Percentiles rank a stretch among this genome's conserved stretches.
Conservation (phyloP, 306 rosid species). For the Pterocarpus macrocarpus region DNA sequence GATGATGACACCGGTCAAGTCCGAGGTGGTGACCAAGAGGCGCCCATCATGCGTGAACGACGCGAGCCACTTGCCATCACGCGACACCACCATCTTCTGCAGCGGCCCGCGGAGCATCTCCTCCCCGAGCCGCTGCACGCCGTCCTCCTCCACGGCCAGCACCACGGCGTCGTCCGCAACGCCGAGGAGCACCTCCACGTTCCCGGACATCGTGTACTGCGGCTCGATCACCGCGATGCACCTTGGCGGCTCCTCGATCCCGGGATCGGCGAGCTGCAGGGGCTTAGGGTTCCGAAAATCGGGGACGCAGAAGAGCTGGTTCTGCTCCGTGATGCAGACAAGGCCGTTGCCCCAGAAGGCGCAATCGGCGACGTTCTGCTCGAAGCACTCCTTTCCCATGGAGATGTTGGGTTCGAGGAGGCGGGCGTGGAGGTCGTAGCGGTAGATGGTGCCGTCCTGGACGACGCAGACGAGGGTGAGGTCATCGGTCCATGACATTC, state of each 20-base stretch:
- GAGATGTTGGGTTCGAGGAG: constrained; percentile 77
- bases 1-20: constrained; percentile 70
- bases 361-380: constrained; percentile 85
- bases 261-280: constrained; percentile 79
- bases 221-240: constrained; percentile 98
- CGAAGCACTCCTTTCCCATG: constrained; percentile 85
- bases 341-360: constrained; percentile 90
- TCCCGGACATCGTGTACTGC: constrained; percentile 89
- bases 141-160: constrained; percentile 90
- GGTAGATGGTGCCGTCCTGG: constrained; percentile 91
- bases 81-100: constrained; percentile 93
- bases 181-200: constrained; percentile 89
- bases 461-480: constrained; percentile 83
- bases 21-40: constrained; percentile 82
- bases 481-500: constrained; percentile 88
- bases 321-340: constrained; percentile 80
- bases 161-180: constrained; percentile 66
- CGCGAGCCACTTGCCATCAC: constrained; percentile 94
- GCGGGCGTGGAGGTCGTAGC: constrained; percentile 75
- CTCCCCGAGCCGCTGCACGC: constrained; percentile 75
- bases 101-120: constrained; percentile 77
- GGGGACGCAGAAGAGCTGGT: constrained; percentile 70
- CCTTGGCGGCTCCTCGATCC: constrained; percentile 74
- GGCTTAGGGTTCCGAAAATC: constrained; percentile 77
- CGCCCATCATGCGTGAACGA: constrained; percentile 91